Conservation (phyloP, 2,329 filamentous ascomycete species). For the Scedosporium apiospermum region DNA sequence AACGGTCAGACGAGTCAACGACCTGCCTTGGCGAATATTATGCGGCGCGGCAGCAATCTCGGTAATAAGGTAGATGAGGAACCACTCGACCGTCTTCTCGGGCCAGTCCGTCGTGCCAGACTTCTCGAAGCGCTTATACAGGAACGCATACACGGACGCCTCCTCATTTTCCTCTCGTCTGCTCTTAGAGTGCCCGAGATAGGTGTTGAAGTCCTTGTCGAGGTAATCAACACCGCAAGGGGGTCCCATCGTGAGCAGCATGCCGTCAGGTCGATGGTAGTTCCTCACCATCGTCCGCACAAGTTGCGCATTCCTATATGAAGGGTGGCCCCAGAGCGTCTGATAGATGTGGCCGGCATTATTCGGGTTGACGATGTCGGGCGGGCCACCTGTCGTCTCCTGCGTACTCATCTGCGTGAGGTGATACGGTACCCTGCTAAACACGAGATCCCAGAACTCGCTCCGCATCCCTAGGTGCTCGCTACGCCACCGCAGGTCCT, state of each 20-base stretch:
- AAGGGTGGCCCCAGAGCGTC: not conserved
- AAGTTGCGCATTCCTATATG: not conserved
- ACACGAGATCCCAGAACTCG: not conserved
- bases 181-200: not conserved
- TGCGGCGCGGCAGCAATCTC: not conserved
- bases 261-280: not conserved
- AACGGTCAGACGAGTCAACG: not conserved
- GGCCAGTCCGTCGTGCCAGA: not conserved
- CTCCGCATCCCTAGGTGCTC: not conserved
- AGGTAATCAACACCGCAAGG: conserved; percentile 32
- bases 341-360: not conserved
- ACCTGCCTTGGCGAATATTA: not conserved
- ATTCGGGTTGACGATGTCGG: not conserved
- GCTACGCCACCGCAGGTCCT: not conserved
- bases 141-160: not conserved
- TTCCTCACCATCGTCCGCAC: not conserved
- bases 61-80: not conserved
- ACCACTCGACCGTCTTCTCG: not conserved
- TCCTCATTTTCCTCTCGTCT: not conserved
- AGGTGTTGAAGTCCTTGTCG: conserved; percentile 31
- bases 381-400: not conserved
- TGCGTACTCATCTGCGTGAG: not conserved
- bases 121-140: not conserved
- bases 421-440: not conserved
- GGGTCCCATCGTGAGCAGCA: conserved; percentile 13